Evolutionary conservation across 2,329 filamentous ascomycete species (phyloP).

Genomic region (Emergomyces pasteurianus): DNA sequence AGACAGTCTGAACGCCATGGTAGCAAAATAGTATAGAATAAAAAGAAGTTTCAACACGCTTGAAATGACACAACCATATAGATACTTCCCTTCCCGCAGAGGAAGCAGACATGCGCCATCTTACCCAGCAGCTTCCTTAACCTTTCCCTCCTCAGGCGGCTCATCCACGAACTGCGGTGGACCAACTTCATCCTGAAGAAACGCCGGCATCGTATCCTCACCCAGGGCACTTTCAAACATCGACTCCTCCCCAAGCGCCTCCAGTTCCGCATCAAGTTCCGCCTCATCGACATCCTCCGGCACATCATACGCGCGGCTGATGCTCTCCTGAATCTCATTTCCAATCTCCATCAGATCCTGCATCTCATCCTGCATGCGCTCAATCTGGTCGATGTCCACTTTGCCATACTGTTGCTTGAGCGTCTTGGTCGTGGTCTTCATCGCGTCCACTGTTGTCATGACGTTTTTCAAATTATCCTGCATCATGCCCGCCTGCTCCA

Average conservation of each 20-base stretch:
- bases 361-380: conserved; percentile 98
- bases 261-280: conserved; percentile 89
- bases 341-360: conserved; percentile 93
- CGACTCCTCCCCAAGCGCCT: conserved; percentile 88
- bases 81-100: background rate
- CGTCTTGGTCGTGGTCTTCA: conserved; percentile 93
- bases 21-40: background rate
- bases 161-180: conserved; percentile 87
- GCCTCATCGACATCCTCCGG: conserved; percentile 96
- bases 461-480: conserved; percentile 97
- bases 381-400: conserved; percentile 94
- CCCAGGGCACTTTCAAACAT: conserved; percentile 63
- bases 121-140: conserved; percentile 64
- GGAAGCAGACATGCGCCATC: conserved; percentile 10
- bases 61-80: background rate
- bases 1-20: background rate
- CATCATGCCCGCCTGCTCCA: conserved; percentile 98
- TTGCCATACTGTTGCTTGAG: conserved; percentile 91
- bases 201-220: conserved; percentile 59
- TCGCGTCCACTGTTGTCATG: conserved; percentile 94
- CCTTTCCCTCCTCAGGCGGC: conserved; percentile 61
- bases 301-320: conserved; percentile 82
- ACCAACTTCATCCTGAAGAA: conserved; percentile 75
- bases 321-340: conserved; percentile 95
- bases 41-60: background rate